These are phyloP conservation scores for Boletellus sp. DNA, from an alignment of 768 basidiomycete species.

Conservation along the genomic window DNA sequence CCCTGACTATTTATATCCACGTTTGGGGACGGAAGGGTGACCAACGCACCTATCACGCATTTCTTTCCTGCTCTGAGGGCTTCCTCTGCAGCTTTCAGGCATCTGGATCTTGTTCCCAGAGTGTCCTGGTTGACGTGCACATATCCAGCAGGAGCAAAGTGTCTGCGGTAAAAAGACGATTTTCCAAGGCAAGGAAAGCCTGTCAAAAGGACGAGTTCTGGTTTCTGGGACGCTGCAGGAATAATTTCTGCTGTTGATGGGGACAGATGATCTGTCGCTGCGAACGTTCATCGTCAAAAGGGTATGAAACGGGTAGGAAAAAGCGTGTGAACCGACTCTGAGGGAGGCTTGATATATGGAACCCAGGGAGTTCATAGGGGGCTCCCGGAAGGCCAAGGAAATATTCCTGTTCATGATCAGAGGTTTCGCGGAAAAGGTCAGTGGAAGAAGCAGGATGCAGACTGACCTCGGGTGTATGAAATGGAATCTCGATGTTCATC, in stretches of 20 bases:
- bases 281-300: background rate
- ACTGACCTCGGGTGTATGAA: conserved; percentile 80
- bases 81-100: conserved; percentile 60
- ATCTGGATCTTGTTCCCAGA: conserved; percentile 70
- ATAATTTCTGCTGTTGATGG: conserved; percentile 19
- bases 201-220: conserved; percentile 58
- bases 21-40: background rate
- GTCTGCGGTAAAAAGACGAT: conserved; percentile 66
- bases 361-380: conserved; percentile 57
- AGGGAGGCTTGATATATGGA: conserved; percentile 53
- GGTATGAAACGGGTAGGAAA: background rate
- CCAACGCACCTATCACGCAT: conserved; percentile 71
- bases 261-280: conserved; percentile 38
- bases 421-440: background rate
- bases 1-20: background rate
- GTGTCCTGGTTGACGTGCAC: conserved; percentile 85
- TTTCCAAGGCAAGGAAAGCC: conserved; percentile 74
- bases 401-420: conserved; percentile 56
- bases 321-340: conserved; percentile 14
- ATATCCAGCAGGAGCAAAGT: conserved; percentile 71
- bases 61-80: conserved; percentile 53
- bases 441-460: background rate
- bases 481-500: conserved; percentile 65
- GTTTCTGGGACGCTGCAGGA: conserved; percentile 5
- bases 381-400: conserved; percentile 55